Conservation (phyloP, 2,329 filamentous ascomycete species). For the Stagonosporopsis tanaceti region DNA sequence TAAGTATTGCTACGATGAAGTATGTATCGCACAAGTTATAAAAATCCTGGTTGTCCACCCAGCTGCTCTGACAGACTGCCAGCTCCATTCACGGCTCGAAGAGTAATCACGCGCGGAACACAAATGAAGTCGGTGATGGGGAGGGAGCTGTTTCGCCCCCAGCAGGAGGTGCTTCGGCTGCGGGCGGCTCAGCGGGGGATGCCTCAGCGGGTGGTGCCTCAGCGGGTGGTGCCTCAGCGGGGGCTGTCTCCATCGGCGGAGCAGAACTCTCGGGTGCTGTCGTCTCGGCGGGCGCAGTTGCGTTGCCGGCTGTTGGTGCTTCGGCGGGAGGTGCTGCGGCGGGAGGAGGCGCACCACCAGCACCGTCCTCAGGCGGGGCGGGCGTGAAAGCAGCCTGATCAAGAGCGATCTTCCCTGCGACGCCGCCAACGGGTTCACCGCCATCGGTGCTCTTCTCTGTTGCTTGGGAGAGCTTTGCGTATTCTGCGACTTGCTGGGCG, state of each 20-base stretch:
- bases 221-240: slow-evolving; percentile 16
- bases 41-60: not conserved
- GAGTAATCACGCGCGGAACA: slow-evolving; percentile 4
- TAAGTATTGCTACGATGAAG: not conserved
- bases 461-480: slow-evolving; percentile 36
- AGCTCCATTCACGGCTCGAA: no score
- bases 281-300: slow-evolving; percentile 13
- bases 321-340: slow-evolving; percentile 19
- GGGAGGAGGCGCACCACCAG: slow-evolving; percentile 24
- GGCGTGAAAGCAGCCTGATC: slow-evolving; percentile 38
- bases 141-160: slow-evolving; percentile 1
- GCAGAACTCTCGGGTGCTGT: not conserved
- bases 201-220: slow-evolving; percentile 14
- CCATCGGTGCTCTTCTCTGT: slow-evolving; percentile 35
- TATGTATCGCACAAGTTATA: not conserved
- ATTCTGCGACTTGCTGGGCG: slow-evolving; percentile 37
- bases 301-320: not conserved
- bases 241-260: not conserved
- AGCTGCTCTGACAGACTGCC: not conserved
- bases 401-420: slow-evolving; percentile 31
- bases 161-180: not conserved
- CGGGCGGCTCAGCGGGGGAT: slow-evolving; percentile 6
- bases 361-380: slow-evolving; percentile 30
- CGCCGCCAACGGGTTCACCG: slow-evolving; percentile 30
- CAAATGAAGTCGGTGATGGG: slow-evolving; percentile 13